Conservation (phyloP, 495 filamentous ascomycete species). For the Tuber umbilicatum region DNA sequence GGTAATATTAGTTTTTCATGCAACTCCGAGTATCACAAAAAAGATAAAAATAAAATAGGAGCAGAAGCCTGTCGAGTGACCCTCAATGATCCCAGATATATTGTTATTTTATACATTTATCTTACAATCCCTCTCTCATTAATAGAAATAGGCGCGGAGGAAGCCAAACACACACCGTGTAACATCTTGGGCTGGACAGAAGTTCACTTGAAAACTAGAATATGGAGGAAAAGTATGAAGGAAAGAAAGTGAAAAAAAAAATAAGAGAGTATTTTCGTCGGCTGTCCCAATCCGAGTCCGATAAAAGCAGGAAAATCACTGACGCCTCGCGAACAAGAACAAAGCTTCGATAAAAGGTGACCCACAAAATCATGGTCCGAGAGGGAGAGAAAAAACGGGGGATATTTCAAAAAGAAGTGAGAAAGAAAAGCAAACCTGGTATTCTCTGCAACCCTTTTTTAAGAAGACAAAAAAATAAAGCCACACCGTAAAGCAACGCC, state of each 20-base stretch:
- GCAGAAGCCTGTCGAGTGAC: not conserved
- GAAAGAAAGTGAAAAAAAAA: not conserved
- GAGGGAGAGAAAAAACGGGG: not conserved
- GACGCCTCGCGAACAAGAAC: not conserved
- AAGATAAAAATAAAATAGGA: not conserved
- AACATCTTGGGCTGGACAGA: not conserved
- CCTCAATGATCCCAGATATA: not conserved
- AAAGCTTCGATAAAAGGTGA: not conserved
- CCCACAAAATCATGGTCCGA: not conserved
- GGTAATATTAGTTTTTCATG: not conserved
- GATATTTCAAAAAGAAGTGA: not conserved
- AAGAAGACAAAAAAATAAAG: slow-evolving; percentile 10
- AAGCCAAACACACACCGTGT: not conserved
- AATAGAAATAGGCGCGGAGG: not conserved
- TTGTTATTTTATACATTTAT: not conserved
- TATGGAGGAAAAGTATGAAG: not conserved
- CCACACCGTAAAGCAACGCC: slow-evolving; percentile 13
- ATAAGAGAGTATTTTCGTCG: not conserved
- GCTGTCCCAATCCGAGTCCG: not conserved
- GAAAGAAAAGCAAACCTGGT: slow-evolving; percentile 4
- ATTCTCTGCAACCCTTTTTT: not conserved
- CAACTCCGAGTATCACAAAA: not conserved
- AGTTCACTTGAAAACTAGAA: not conserved
- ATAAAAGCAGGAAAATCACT: not conserved
- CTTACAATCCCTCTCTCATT: not conserved